phyloP scores from a whole-genome alignment of 768 basidiomycete genomes.

The Mycena metata region DNA sequence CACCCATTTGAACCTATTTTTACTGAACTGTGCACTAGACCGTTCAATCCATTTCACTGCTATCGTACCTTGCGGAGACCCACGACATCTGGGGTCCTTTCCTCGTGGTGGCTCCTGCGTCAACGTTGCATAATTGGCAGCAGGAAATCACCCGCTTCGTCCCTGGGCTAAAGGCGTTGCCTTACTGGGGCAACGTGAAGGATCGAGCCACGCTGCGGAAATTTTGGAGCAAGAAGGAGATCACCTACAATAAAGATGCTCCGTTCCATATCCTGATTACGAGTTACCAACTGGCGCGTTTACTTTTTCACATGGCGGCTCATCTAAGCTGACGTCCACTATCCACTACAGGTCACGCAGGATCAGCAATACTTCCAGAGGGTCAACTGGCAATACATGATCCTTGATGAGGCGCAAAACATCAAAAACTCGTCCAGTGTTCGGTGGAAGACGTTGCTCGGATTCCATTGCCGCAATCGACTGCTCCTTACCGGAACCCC shows the following conservation, averaged over 20 bases:
- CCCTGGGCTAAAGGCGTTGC: slow-evolving; percentile 91
- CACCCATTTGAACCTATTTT: neutral
- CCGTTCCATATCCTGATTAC: slow-evolving; percentile 98
- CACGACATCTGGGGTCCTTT: slow-evolving; percentile 99
- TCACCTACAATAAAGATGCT: slow-evolving; percentile 94
- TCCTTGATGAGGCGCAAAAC: slow-evolving; percentile 99
- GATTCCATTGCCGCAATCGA: slow-evolving; percentile 96
- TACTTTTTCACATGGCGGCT: neutral
- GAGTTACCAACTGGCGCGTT: slow-evolving; percentile 91
- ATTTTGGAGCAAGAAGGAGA: slow-evolving; percentile 98
- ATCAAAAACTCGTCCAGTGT: slow-evolving; percentile 98
- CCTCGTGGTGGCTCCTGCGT: slow-evolving; percentile 96
- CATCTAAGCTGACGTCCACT: slow-evolving; percentile 1
- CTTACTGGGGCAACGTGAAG: slow-evolving; percentile 98
- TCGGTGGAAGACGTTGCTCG: slow-evolving; percentile 96
- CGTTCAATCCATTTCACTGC: slow-evolving; percentile 96
- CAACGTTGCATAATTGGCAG: slow-evolving; percentile 99
- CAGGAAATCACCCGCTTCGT: slow-evolving; percentile 98
- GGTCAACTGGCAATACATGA: slow-evolving; percentile 99
- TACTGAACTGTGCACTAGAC: slow-evolving; percentile 66
- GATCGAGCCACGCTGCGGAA: slow-evolving; percentile 94
- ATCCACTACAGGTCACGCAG: slow-evolving; percentile 78
- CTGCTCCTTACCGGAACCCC: slow-evolving; percentile 97
- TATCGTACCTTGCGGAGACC: slow-evolving; percentile 95
- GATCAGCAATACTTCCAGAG: slow-evolving; percentile 98